phyloP scores from a whole-genome alignment of 2,329 filamentous ascomycete genomes.

The Trichoderma koningii region DNA sequence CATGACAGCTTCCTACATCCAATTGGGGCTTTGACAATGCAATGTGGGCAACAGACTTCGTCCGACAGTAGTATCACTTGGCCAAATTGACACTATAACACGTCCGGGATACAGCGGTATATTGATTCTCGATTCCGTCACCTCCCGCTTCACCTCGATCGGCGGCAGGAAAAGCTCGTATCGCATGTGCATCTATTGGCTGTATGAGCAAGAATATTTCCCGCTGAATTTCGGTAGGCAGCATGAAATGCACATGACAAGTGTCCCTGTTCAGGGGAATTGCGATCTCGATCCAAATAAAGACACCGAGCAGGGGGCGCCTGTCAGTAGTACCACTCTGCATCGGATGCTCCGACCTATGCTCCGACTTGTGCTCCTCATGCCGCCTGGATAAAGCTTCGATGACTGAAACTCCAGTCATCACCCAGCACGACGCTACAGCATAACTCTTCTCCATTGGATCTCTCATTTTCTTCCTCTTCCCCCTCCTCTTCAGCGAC shows the following conservation, averaged over 20 bases:
- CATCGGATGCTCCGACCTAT: not conserved
- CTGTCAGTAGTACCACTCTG: not conserved
- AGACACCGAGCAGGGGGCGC: not conserved
- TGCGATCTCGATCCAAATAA: slow-evolving; percentile 2
- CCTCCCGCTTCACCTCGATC: not conserved
- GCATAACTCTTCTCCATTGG: not conserved
- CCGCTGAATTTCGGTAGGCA: not conserved
- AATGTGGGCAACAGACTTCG: too few relatives aligned
- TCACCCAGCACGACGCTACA: not conserved
- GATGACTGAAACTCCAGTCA: not conserved
- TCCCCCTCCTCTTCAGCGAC: not conserved
- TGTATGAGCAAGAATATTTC: not conserved
- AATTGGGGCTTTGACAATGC: too few relatives aligned
- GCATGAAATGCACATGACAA: not conserved
- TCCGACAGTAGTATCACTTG: too few relatives aligned
- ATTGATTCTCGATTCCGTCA: too few relatives aligned
- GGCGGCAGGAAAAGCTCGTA: not conserved
- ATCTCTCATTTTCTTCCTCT: not conserved
- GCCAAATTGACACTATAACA: too few relatives aligned
- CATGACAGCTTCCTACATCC: too few relatives aligned
- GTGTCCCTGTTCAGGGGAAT: not conserved
- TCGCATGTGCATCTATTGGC: not conserved
- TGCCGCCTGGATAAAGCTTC: not conserved
- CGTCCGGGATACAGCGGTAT: too few relatives aligned
- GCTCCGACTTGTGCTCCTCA: not conserved